Base-by-base conservation (phyloP, 2,329 filamentous ascomycete genomes). In the Raffaelea albimanens region DNA sequence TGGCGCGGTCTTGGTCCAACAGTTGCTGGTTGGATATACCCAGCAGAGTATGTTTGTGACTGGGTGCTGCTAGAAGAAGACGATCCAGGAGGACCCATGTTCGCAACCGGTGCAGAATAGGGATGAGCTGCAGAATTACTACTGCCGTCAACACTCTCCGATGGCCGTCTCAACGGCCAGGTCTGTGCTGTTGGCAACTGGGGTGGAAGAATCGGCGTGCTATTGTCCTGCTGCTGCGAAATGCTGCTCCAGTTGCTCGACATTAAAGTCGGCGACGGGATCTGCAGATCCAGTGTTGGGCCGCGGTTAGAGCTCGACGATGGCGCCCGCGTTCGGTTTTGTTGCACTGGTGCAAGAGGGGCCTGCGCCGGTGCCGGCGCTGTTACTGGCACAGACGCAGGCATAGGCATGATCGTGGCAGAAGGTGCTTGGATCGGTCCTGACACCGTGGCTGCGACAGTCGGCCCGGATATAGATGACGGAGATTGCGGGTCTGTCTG, bases 151-250 rank as follows among this genome's bases (percentile, higher is more conserved):
- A 7, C 25, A 29, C 25, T 29, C 7, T 7, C 25, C 7, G 13
- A 29, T 7, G 25, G 25, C 25, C 25, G 16, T n/a, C 20, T 16
- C n/a, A 44, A 20, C 21, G 75, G 73, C 74, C 75, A 78, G 9
- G 73, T 76, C 52, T 61, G 61, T 13, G 66, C 59, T 50, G 62
- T 67, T 5, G 58, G 57, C 36, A 66, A 29, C 25, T 29, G 25
- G 25, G 25, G 25, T 13, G 25, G 25, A 29, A 29, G 25, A 29
- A 29, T 29, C 7, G 25, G 25, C 25, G 25, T 13, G 25, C 25
- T 29, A 13, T 7, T 13, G 13, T 29, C 25, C 25, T 29, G 25
- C 25, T 29, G 25, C 25, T 29, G 25, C 25, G 25, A 29, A 29
- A 20, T 40, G 38, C 38, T 40, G 38, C 38, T 40, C 38, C 19